Conservation (phyloP, 306 rosid species). For the Inga leiocalycina region DNA sequence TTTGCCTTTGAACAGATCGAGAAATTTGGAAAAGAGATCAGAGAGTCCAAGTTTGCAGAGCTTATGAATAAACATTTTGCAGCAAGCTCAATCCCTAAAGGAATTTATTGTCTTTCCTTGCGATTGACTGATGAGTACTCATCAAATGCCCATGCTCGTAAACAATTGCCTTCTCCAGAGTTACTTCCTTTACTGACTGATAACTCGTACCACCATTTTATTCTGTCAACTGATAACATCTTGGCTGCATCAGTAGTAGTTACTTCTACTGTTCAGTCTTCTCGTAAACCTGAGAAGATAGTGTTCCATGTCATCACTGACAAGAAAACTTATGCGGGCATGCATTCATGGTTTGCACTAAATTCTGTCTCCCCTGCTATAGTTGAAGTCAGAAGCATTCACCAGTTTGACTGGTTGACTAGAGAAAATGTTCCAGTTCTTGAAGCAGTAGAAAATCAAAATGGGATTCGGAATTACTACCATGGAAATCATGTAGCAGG, state of each 20-base stretch:
- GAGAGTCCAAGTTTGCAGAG: slow-evolving; percentile 86
- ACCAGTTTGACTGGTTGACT: slow-evolving; percentile 98
- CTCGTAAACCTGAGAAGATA: slow-evolving; percentile 77
- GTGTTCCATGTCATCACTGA: slow-evolving; percentile 98
- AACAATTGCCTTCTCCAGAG: slow-evolving; percentile 95
- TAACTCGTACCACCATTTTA: slow-evolving; percentile 88
- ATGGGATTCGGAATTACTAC: slow-evolving; percentile 86
- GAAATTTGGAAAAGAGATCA: slow-evolving; percentile 85
- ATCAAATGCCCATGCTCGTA: slow-evolving; percentile 97
- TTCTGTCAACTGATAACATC: slow-evolving; percentile 91
- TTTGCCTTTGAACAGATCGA: slow-evolving; percentile 69
- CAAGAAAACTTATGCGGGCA: slow-evolving; percentile 94
- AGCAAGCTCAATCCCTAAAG: slow-evolving; percentile 95
- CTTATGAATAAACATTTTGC: slow-evolving; percentile 95
- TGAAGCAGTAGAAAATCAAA: slow-evolving; percentile 94
- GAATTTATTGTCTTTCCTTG: slow-evolving; percentile 92
- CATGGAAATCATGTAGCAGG: slow-evolving; percentile 84
- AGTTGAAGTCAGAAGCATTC: slow-evolving; percentile 92
- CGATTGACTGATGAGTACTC: slow-evolving; percentile 99
- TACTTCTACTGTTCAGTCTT: slow-evolving; percentile 83
- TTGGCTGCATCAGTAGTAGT: slow-evolving; percentile 99
- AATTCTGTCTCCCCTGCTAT: slow-evolving; percentile 87
- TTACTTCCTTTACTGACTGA: slow-evolving; percentile 85
- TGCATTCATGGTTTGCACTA: slow-evolving; percentile 99
- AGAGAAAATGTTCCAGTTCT: slow-evolving; percentile 98